phyloP scores from a whole-genome alignment of 208 protist species.

The Histomonas meleagridis region DNA sequence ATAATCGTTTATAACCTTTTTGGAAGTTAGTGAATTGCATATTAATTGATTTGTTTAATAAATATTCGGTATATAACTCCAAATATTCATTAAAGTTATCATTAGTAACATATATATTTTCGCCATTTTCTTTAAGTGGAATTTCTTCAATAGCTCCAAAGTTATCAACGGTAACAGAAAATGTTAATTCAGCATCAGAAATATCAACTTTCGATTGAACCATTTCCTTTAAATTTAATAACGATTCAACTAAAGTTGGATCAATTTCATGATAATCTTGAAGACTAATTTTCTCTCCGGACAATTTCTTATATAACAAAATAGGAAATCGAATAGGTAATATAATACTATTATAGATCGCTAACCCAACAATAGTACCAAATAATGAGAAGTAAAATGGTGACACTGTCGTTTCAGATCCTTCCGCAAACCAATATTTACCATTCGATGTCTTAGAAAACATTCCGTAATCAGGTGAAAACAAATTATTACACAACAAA shows the following conservation, averaged over 20 bases:
- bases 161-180: conserved; percentile 42
- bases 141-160: conserved; percentile 39
- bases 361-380: conserved; percentile 64
- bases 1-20: conserved; percentile 46
- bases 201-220: conserved; percentile 43
- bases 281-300: conserved; percentile 19
- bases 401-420: conserved; percentile 24
- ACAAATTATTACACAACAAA: conserved; percentile 68
- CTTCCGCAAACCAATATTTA: conserved; percentile 64
- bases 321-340: conserved; percentile 72
- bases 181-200: conserved; percentile 31
- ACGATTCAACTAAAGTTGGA: conserved; percentile 13
- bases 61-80: conserved; percentile 17
- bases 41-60: conserved; percentile 48
- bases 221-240: neutral
- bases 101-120: conserved; percentile 43
- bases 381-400: conserved; percentile 40
- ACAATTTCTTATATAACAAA: conserved; percentile 41
- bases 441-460: conserved; percentile 58
- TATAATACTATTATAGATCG: conserved; percentile 77
- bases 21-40: conserved; percentile 48
- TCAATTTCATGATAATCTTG: conserved; percentile 41
- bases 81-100: conserved; percentile 48
- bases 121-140: conserved; percentile 41
- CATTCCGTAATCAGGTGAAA: conserved; percentile 72